Conservation (phyloP, 306 rosid species). For the Fragaria nilgerrensis region DNA sequence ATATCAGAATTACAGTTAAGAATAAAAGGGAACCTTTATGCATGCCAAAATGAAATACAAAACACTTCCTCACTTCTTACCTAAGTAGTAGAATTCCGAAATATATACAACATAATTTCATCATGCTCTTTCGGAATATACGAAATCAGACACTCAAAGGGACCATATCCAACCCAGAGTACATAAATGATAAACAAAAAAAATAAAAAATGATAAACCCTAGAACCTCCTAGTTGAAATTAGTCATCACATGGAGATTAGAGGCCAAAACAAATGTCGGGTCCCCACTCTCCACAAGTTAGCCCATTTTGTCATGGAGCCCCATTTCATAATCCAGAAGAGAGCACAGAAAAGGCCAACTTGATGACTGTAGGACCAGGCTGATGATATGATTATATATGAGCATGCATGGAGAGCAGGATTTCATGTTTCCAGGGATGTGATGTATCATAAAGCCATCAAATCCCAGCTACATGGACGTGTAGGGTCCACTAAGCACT, state of each 20-base stretch:
- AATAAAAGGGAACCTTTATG: neutral
- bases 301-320: neutral
- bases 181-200: neutral
- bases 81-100: neutral
- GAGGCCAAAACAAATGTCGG: neutral
- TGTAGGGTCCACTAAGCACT: slow-evolving; percentile 14
- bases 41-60: neutral
- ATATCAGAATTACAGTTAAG: neutral
- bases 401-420: slow-evolving; percentile 21
- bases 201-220: neutral
- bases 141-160: neutral
- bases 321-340: neutral
- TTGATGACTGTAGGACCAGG: neutral
- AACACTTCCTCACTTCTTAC: neutral
- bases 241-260: neutral
- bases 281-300: slow-evolving; percentile 1
- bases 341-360: neutral
- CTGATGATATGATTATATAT: neutral
- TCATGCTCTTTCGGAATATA: neutral
- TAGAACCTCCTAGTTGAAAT: neutral
- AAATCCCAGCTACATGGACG: neutral
- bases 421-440: slow-evolving; percentile 30
- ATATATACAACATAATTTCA: neutral
- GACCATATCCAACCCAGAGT: neutral
- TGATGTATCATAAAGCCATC: slow-evolving; percentile 27